Evolutionary conservation across 148 eudicot genomes (phyloP).

Genomic region (Polygonum aviculare): DNA sequence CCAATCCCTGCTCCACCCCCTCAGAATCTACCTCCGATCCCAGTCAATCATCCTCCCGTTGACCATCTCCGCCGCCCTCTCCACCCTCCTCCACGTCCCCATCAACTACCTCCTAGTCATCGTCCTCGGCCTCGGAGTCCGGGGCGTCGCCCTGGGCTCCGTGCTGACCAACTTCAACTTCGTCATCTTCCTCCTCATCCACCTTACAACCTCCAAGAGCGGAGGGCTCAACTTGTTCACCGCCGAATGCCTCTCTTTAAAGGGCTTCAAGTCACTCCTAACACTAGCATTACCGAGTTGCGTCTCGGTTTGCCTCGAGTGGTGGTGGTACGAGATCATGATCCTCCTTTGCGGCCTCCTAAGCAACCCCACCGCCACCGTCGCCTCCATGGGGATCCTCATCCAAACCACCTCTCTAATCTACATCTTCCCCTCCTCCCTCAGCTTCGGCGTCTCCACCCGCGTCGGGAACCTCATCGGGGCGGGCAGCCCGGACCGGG

Average conservation of each 20-base stretch:
- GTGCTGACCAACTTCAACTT: conserved; percentile 30
- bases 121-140: conserved; percentile 22
- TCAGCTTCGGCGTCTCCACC: conserved; percentile 55
- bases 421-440: conserved; percentile 72
- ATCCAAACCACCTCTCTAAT: conserved; percentile 68
- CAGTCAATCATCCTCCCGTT: conserved; percentile 47
- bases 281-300: conserved; percentile 54
- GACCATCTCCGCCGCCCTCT: conserved; percentile 30
- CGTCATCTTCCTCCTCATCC: conserved; percentile 16
- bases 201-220: conserved; percentile 19
- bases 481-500: conserved; percentile 38
- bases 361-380: conserved; percentile 43
- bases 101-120: conserved; percentile 29
- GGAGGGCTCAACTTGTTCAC: background rate
- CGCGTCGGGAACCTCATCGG: conserved; percentile 72
- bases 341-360: conserved; percentile 58
- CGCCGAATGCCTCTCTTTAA: background rate
- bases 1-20: conserved; percentile 39
- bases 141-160: conserved; percentile 35
- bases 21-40: conserved; percentile 43
- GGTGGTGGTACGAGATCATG: conserved; percentile 97
- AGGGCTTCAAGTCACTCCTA: conserved; percentile 17
- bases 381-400: conserved; percentile 67
- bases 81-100: conserved; percentile 39
- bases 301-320: conserved; percentile 72